A percentile compares a stretch with the other conserved stretches of the same genome.
These are phyloP conservation scores for Skeletonema costatum DNA, from an alignment of 108 stramenopile genomes.

Conservation along the genomic window DNA sequence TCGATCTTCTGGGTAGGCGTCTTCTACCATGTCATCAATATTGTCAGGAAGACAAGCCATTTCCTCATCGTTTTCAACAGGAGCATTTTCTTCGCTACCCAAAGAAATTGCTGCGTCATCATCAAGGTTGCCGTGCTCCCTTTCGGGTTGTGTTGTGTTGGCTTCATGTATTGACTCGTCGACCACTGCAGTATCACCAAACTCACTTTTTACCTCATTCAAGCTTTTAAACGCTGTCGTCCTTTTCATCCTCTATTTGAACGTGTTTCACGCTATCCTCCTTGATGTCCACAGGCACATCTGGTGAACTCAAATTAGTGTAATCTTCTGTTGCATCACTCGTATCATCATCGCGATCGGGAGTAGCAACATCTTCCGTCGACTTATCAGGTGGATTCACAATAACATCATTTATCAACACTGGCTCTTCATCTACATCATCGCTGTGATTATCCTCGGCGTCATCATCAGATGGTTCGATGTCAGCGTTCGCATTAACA, in stretches of 20 bases:
- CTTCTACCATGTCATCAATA: background rate
- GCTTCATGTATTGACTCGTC: background rate
- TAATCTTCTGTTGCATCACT: background rate
- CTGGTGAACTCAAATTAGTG: background rate
- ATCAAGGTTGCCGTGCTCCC: background rate
- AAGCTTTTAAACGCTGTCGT: background rate
- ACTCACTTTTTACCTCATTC: background rate
- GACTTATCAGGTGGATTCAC: background rate
- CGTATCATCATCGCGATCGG: background rate
- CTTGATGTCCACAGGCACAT: background rate
- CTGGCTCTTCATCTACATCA: background rate
- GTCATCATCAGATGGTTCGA: background rate
- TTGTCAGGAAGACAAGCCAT: background rate
- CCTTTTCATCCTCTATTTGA: background rate
- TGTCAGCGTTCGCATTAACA: background rate
- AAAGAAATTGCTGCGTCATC: background rate
- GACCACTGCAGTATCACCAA: background rate
- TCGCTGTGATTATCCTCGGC: background rate
- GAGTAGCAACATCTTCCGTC: background rate
- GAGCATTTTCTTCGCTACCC: background rate
- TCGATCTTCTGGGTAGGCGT: background rate
- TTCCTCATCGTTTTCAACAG: background rate
- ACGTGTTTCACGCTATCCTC: background rate
- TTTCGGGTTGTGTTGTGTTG: background rate
- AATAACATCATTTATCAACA: background rate